Evolutionary conservation across 805 yeast species (phyloP).

Genomic region (Candida ponderosae): DNA sequence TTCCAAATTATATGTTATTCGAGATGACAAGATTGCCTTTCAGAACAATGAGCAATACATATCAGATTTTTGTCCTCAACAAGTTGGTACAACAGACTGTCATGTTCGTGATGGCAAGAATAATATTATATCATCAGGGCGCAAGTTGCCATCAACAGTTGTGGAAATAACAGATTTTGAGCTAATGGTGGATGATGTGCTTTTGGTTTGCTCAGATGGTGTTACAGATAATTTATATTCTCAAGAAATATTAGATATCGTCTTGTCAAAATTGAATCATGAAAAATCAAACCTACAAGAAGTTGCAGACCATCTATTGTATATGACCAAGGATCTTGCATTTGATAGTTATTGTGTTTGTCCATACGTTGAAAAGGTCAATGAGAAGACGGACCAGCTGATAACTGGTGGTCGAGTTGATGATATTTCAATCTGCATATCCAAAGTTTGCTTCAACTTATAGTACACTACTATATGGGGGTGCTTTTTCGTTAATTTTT

Average conservation of each 20-base stretch:
- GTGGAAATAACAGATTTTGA: constrained; percentile 37
- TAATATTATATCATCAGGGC: neutral
- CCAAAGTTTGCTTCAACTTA: constrained; percentile 26
- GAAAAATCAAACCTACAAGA: constrained; percentile 26
- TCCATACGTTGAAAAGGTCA: constrained; percentile 46
- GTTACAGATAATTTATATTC: constrained; percentile 44
- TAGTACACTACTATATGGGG: constrained; percentile 1
- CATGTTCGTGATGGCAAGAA: constrained; percentile 1
- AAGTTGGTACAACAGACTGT: constrained; percentile 44
- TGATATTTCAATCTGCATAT: constrained; percentile 45
- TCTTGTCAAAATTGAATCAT: constrained; percentile 24
- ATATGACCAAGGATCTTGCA: constrained; percentile 39
- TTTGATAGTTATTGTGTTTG: constrained; percentile 45
- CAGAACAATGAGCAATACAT: constrained; percentile 41
- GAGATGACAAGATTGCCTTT: constrained; percentile 35
- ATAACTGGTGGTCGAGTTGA: constrained; percentile 48
- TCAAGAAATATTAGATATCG: constrained; percentile 34
- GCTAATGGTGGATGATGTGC: constrained; percentile 32
- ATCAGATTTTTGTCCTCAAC: constrained; percentile 40
- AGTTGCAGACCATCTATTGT: constrained; percentile 32
- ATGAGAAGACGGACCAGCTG: constrained; percentile 24
- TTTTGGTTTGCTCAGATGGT: constrained; percentile 46
- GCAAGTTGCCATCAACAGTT: constrained; percentile 35
- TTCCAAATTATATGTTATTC: constrained; percentile 37
- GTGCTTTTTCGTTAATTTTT: too few species aligned